Evolutionary conservation across 2,329 filamentous ascomycete species (phyloP).

Genomic region (Xylaria sp.): DNA sequence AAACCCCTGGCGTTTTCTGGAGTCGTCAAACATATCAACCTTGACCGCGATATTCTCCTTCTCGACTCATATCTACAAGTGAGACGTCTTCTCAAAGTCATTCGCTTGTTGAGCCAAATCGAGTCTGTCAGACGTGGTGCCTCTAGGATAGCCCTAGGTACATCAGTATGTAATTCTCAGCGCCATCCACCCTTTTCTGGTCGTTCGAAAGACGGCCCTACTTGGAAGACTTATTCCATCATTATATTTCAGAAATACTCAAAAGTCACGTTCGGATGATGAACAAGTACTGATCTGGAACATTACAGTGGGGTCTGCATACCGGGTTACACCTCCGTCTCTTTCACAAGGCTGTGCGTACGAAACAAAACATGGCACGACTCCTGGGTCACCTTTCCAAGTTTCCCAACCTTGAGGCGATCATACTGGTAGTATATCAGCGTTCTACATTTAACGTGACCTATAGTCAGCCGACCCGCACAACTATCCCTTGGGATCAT

Average conservation of each 20-base stretch:
- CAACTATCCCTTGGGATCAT: constrained; percentile 45
- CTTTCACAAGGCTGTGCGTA: constrained; percentile 57
- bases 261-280: background rate
- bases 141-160: constrained; percentile 57
- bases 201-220: background rate
- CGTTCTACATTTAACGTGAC: constrained; percentile 57
- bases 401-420: constrained; percentile 54
- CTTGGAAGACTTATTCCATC: background rate
- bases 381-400: constrained; percentile 55
- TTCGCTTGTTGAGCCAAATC: constrained; percentile 59
- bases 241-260: background rate
- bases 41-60: constrained; percentile 57
- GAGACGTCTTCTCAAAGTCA: constrained; percentile 57
- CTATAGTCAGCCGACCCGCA: constrained; percentile 37
- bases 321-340: constrained; percentile 59
- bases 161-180: constrained; percentile 44
- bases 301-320: constrained; percentile 54
- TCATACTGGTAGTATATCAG: constrained; percentile 60
- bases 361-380: constrained; percentile 54
- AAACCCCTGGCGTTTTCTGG: constrained; percentile 56
- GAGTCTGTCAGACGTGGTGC: constrained; percentile 55
- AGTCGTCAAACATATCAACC: constrained; percentile 60
- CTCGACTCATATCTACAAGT: constrained; percentile 61
- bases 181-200: background rate
- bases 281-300: background rate